Conservation (phyloP, 371 early-diverging fungal genomes). For the Rhizopus microsporus region DNA sequence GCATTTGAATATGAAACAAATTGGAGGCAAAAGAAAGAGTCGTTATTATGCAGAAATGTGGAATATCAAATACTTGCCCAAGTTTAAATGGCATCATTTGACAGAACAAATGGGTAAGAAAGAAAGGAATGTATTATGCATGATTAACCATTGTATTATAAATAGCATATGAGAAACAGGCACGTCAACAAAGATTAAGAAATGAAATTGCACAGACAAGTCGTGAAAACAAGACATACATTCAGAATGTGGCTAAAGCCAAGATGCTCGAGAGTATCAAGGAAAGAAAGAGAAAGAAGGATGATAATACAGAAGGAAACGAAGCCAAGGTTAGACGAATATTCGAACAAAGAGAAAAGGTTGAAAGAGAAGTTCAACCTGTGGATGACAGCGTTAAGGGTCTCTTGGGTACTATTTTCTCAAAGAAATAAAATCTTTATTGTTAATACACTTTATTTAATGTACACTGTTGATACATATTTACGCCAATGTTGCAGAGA, state of each 20-base stretch:
- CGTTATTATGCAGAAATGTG: conserved; percentile 91
- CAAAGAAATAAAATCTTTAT: conserved; percentile 23
- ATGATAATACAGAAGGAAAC: conserved; percentile 26
- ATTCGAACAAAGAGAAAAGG: conserved; percentile 65
- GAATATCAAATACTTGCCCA: conserved; percentile 94
- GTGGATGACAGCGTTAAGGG: conserved; percentile 38
- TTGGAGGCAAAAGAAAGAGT: conserved; percentile 86
- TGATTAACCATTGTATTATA: neutral
- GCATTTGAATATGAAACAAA: conserved; percentile 75
- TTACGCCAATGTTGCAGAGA: too few species aligned
- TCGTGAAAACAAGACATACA: conserved; percentile 82
- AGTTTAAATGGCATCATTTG: conserved; percentile 96
- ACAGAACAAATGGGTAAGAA: conserved; percentile 85
- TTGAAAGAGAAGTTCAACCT: conserved; percentile 37
- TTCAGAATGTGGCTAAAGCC: conserved; percentile 82
- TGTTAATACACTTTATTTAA: neutral
- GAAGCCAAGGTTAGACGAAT: conserved; percentile 51
- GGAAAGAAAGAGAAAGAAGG: conserved; percentile 58
- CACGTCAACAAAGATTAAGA: conserved; percentile 78
- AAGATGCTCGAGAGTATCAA: conserved; percentile 84
- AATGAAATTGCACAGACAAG: conserved; percentile 86
- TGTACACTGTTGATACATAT: too few species aligned
- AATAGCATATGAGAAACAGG: conserved; percentile 79
- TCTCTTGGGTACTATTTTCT: conserved; percentile 43
- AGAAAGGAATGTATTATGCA: neutral